These are phyloP conservation scores for Euphorbia schlechtendalii DNA, from an alignment of 441 rosid genomes.

Conservation along the genomic window DNA sequence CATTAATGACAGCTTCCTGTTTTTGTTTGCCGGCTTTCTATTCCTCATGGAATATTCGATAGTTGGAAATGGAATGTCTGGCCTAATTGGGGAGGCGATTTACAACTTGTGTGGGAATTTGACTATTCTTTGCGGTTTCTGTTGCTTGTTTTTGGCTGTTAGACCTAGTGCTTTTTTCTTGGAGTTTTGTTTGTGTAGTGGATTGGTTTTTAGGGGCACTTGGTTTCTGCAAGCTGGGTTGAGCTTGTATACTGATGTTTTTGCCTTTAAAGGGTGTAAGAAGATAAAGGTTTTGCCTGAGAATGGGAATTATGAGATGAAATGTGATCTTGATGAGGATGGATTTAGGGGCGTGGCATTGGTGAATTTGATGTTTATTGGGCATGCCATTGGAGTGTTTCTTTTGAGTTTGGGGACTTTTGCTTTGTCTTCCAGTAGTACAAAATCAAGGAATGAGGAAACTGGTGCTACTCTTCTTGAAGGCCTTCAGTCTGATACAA, in stretches of 20 bases:
- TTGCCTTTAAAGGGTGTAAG: conserved; percentile 41
- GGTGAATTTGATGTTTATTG: conserved; percentile 46
- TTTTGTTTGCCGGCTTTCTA: conserved; percentile 27
- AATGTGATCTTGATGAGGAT: conserved; percentile 52
- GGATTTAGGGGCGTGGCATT: conserved; percentile 46
- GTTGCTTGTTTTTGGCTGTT: conserved; percentile 46
- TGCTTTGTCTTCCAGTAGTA: conserved; percentile 34
- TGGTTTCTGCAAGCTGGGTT: conserved; percentile 55
- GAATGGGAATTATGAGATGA: conserved; percentile 30
- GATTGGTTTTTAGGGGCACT: conserved; percentile 47
- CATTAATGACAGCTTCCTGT: conserved; percentile 31
- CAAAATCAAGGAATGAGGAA: conserved; percentile 36
- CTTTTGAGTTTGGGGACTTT: conserved; percentile 30
- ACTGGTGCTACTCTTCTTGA: conserved; percentile 47
- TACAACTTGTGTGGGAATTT: conserved; percentile 36
- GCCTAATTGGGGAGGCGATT: conserved; percentile 28
- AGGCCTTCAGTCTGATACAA: conserved; percentile 35
- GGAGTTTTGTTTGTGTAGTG: conserved; percentile 41
- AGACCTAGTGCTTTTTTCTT: conserved; percentile 43
- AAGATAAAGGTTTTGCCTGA: conserved; percentile 23
- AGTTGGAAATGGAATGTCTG: conserved; percentile 38
- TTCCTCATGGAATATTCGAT: conserved; percentile 39
- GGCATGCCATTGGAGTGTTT: conserved; percentile 38
- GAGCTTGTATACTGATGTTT: conserved; percentile 38
- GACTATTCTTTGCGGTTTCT: conserved; percentile 39